Conservation (phyloP, 345 rosid species). For the Boechera stricta region DNA sequence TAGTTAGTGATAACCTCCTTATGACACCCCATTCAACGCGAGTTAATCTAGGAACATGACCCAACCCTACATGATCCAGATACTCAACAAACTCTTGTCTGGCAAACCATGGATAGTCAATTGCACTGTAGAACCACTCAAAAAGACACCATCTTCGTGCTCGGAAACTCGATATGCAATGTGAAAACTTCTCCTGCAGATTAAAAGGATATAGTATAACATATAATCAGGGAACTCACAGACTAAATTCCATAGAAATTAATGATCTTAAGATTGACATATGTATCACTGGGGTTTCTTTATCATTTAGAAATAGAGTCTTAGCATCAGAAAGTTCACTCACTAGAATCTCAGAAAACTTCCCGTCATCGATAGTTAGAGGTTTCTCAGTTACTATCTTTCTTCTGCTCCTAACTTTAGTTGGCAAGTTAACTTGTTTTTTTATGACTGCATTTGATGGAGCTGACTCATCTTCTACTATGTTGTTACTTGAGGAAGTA, state of each 20-base stretch:
- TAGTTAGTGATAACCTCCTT: conserved; percentile 56
- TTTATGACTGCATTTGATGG: conserved; percentile 49
- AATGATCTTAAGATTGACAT: conserved; percentile 52
- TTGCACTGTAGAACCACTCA: conserved; percentile 86
- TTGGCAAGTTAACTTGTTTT: conserved; percentile 61
- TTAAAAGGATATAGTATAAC: conserved; percentile 24
- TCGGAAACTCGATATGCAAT: conserved; percentile 58
- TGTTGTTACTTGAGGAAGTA: conserved; percentile 55
- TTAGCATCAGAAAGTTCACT: conserved; percentile 48
- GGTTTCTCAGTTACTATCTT: conserved; percentile 57
- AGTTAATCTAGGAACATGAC: conserved; percentile 81
- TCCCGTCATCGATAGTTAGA: conserved; percentile 46
- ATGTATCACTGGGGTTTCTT: conserved; percentile 24
- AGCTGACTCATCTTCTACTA: conserved; percentile 55
- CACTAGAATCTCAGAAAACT: conserved; percentile 45
- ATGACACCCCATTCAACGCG: conserved; percentile 95
- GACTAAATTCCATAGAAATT: conserved; percentile 34
- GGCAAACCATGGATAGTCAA: conserved; percentile 93
- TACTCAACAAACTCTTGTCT: conserved; percentile 87
- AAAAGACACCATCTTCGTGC: conserved; percentile 72
- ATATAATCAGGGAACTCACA: conserved; percentile 36
- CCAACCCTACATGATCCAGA: conserved; percentile 84
- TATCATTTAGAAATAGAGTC: conserved; percentile 43
- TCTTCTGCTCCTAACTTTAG: conserved; percentile 75
- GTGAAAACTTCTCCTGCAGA: conserved; percentile 67